Evolutionary conservation across 2,329 filamentous ascomycete species (phyloP).

Genomic region (Hymenotorrendiella dingleyae): DNA sequence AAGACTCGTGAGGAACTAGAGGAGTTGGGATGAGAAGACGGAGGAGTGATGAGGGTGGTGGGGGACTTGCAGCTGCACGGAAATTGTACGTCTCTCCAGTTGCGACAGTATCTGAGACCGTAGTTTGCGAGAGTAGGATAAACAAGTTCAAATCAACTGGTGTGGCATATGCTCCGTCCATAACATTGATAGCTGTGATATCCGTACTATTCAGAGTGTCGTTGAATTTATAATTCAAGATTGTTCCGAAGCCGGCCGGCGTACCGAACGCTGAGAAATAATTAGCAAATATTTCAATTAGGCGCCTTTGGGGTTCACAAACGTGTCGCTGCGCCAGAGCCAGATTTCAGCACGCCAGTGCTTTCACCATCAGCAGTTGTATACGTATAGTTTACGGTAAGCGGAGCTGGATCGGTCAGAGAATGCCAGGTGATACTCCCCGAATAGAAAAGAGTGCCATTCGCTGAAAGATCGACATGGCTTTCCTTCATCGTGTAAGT

Average conservation of each 20-base stretch:
- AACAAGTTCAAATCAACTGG: slow-evolving; percentile 1
- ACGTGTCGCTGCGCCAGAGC: background rate
- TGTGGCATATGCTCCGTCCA: background rate
- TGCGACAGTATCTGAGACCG: background rate
- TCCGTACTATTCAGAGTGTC: background rate
- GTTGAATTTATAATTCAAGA: background rate
- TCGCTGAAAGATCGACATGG: slow-evolving; percentile 1
- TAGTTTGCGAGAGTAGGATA: background rate
- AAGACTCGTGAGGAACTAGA: background rate
- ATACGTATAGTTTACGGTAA: background rate
- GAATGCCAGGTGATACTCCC: background rate
- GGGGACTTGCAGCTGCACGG: slow-evolving; percentile 1
- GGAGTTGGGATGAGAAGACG: background rate
- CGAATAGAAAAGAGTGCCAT: background rate
- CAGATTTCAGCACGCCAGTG: background rate
- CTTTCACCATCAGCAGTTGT: background rate
- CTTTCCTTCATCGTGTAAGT: slow-evolving; percentile 4
- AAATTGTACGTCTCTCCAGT: background rate
- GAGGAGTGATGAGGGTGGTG: background rate
- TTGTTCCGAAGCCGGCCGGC: background rate
- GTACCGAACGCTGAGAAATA: background rate
- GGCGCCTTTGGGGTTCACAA: background rate
- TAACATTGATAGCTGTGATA: background rate
- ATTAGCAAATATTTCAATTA: background rate
- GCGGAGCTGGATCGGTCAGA: background rate